Evolutionary conservation across 2,329 filamentous ascomycete genomes (phyloP), one percentile per base, ranked within the genome.

Genomic region (Raffaelea ambrosiae): DNA sequence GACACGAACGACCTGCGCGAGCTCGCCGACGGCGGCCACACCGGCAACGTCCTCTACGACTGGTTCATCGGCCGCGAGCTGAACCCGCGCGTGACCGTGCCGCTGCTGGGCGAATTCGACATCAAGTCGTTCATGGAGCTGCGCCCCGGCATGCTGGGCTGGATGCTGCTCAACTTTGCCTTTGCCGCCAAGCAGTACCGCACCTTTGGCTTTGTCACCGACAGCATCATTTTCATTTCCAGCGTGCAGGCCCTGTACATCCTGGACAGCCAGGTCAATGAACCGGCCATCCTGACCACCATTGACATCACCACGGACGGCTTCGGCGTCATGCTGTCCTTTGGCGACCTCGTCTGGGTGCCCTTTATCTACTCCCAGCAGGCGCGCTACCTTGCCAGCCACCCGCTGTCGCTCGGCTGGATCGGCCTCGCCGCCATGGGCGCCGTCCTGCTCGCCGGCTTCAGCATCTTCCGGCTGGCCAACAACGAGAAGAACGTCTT

Each of bases 1-100:
- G 85, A 86, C 63, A 67, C 80, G n/a, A 81, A 79, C 40, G 88
- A 94, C 62, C 71, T 76, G 53, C 86, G 90, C 38, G 83, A 93
- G 63, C 76, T 97, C 8, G 90, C 90, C 0, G 79, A 80, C 1
- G 89, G 90, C 40, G 90, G 89, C 16, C 79, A 86, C 60, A 82
- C 81, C 1, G 90, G 89, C 49, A 96, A 95, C 65, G 69, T 88
- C 53, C 67, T 96, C 35, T 96, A 97, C 64, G 91, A 97, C 66
- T 97, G 88, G 81, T 97, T 89, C 68, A 96, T 97, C 55, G 91
- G 91, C 19, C 86, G 91, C 23, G 91, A 97, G 66, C 81, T 97
- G 51, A 97, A 97, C 67, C 91, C 91, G 3, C 87, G 90, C 43
- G 66, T 94, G 51, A 79, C 75, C 0, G 69, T 95, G 21, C 89